Conservation (phyloP, 106 monocot genomes). For the Apostasia ramifera region DNA sequence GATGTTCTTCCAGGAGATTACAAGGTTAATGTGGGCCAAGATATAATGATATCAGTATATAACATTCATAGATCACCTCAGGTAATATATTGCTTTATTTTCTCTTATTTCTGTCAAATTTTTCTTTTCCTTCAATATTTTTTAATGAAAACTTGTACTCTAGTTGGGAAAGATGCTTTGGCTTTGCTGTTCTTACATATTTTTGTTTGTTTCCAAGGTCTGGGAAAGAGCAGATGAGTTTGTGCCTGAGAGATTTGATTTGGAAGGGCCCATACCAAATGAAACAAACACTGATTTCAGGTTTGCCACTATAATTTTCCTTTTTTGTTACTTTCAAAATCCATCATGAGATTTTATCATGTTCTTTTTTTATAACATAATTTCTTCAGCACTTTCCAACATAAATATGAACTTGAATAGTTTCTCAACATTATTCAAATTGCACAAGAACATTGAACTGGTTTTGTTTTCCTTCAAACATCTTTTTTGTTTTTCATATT, state of each 20-base stretch:
- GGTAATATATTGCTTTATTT: constrained; percentile 26
- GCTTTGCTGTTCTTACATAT: constrained; percentile 1
- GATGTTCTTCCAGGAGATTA: constrained; percentile 92
- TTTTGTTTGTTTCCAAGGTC: constrained; percentile 49
- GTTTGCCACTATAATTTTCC: constrained; percentile 21
- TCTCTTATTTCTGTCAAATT: not conserved
- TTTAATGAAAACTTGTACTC: not conserved
- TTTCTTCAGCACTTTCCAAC: too few relatives aligned
- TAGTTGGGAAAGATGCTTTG: not conserved
- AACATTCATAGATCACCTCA: constrained; percentile 87
- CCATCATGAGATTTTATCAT: too few relatives aligned
- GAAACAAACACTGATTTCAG: constrained; percentile 97
- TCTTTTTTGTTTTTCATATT: not conserved
- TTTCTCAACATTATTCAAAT: too few relatives aligned
- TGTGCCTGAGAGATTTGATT: constrained; percentile 84
- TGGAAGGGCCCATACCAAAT: constrained; percentile 85
- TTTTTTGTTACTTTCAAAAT: too few relatives aligned
- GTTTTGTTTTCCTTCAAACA: not conserved
- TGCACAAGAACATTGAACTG: too few relatives aligned
- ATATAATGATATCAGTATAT: constrained; percentile 98
- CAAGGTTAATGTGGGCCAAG: constrained; percentile 82
- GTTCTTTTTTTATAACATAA: too few relatives aligned
- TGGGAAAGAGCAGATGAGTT: constrained; percentile 97
- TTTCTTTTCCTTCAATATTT: not conserved
- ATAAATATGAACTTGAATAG: too few relatives aligned